These are phyloP conservation scores for Salix arbutifolia DNA, from an alignment of 345 rosid species.

Conservation along the genomic window DNA sequence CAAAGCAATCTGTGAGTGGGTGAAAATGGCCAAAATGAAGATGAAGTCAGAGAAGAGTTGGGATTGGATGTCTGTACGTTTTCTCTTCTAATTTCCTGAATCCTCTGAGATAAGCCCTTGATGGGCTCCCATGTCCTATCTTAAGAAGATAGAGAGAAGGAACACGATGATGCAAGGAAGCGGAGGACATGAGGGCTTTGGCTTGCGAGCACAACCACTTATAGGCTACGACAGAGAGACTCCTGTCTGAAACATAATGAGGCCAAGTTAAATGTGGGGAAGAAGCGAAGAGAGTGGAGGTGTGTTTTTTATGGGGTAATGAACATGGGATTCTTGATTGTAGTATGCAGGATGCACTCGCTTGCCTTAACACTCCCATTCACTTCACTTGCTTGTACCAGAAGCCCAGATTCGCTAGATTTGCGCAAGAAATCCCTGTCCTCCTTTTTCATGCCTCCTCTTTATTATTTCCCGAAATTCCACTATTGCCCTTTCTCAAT, in stretches of 20 bases:
- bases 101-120: not conserved
- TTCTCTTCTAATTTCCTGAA: not conserved
- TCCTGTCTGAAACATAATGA: not conserved
- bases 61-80: not conserved
- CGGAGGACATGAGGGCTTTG: not conserved
- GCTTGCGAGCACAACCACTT: not conserved
- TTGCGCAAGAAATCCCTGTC: slow-evolving; percentile 39
- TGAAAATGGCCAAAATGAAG: not conserved
- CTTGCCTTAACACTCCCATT: not conserved
- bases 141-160: not conserved
- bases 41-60: not conserved
- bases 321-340: not conserved
- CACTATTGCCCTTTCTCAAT: slow-evolving; percentile 1
- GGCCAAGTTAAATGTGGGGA: not conserved
- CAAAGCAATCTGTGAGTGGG: not conserved
- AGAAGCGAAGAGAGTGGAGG: not conserved
- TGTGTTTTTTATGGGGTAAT: not conserved
- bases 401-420: slow-evolving; percentile 34
- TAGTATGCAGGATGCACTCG: not conserved
- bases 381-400: not conserved
- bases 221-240: not conserved
- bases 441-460: slow-evolving; percentile 8
- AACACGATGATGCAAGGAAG: not conserved
- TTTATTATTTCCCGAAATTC: not conserved
- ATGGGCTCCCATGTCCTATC: slow-evolving; percentile 2